Conservation (phyloP, 2,329 filamentous ascomycete genomes). For the Thelonectria blattea region DNA sequence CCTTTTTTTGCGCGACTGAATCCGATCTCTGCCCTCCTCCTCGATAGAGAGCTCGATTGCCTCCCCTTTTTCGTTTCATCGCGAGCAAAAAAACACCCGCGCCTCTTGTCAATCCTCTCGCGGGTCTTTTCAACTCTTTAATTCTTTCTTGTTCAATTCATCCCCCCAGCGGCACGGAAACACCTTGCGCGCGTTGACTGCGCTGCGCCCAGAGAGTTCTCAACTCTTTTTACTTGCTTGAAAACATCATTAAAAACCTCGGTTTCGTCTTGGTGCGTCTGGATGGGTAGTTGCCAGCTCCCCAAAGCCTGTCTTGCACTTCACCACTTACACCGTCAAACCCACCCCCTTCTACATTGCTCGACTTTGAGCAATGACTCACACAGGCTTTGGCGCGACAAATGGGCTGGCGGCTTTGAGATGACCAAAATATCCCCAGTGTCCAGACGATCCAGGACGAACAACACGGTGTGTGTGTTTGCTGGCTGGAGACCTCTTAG, state of each 20-base stretch:
- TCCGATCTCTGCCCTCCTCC: slow-evolving; percentile 25
- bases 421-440: slow-evolving; percentile 27
- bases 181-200: slow-evolving; percentile 39
- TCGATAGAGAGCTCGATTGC: slow-evolving; percentile 35
- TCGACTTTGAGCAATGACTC: slow-evolving; percentile 5
- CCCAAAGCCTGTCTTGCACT: slow-evolving; percentile 16
- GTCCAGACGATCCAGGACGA: slow-evolving; percentile 11
- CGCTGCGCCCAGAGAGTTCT: slow-evolving; percentile 28
- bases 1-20: slow-evolving; percentile 13
- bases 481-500: slow-evolving; percentile 33
- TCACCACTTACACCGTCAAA: slow-evolving; percentile 6
- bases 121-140: slow-evolving; percentile 31
- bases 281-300: slow-evolving; percentile 30
- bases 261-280: slow-evolving; percentile 12
- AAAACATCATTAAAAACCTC: slow-evolving; percentile 2
- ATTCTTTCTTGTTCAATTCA: slow-evolving; percentile 30
- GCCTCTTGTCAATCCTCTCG: slow-evolving; percentile 22
- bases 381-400: slow-evolving; percentile 27
- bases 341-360: background rate
- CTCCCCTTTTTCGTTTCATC: slow-evolving; percentile 37
- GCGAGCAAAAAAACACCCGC: slow-evolving; percentile 31
- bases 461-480: slow-evolving; percentile 25
- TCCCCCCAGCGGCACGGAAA: slow-evolving; percentile 26
- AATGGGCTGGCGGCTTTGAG: slow-evolving; percentile 33
- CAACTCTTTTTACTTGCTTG: slow-evolving; percentile 15